A percentile compares a stretch with the other conserved stretches of the same genome.
Conservation (phyloP, 257 asterid genomes). For the Lycium ferocissimum region DNA sequence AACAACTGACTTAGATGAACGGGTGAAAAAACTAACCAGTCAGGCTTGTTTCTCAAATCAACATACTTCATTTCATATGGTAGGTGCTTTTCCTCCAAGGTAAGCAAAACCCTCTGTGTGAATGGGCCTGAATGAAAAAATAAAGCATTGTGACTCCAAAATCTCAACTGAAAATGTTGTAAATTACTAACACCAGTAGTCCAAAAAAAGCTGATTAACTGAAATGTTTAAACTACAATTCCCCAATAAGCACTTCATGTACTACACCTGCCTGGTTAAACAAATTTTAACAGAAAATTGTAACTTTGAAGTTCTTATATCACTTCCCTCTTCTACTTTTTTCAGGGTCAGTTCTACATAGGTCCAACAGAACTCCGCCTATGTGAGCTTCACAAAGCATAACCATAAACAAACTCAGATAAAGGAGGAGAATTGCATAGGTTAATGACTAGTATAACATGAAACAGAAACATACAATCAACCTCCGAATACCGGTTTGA, state of each 20-base stretch:
- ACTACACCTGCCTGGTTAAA: background rate
- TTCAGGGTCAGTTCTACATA: background rate
- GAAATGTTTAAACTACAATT: background rate
- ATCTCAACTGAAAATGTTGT: background rate
- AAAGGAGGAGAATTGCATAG: background rate
- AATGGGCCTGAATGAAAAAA: conserved; percentile 72
- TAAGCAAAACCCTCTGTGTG: conserved; percentile 85
- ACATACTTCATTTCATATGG: conserved; percentile 83
- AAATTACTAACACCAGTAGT: background rate
- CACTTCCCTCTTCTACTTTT: too few species aligned
- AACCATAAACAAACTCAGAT: background rate
- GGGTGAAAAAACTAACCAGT: conserved; percentile 54
- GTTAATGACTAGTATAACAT: background rate
- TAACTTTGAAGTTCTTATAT: background rate
- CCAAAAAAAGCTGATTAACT: background rate
- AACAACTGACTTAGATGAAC: background rate
- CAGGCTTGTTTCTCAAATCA: conserved; percentile 85
- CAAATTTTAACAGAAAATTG: background rate
- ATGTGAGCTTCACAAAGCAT: background rate
- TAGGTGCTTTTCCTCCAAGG: conserved; percentile 86
- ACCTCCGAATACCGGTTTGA: background rate
- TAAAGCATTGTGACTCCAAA: background rate
- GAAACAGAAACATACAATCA: background rate
- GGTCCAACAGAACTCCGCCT: background rate
- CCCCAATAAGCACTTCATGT: background rate